Base-by-base conservation (phyloP, 805 yeast species). In the Lipomyces yamanashiensis region DNA sequence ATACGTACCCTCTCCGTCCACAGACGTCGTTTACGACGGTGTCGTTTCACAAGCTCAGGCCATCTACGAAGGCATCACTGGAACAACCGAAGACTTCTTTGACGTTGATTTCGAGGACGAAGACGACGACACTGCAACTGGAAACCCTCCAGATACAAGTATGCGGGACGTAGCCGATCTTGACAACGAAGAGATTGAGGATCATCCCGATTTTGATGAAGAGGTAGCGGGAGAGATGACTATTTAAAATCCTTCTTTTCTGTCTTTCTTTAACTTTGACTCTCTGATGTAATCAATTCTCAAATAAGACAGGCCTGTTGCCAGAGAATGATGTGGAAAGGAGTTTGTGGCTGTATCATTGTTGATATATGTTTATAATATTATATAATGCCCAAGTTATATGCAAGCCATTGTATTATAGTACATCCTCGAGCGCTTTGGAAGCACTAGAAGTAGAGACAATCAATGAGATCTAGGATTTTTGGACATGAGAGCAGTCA, bases 31-130 rank as follows among this genome's bases (percentile, higher is more conserved):
- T 44, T 93, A 92, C 75, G 98, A 93, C 74, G 98, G 97, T 37
- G 84, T 90, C 3, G 84, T 93, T 19, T 86, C 92, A 1, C 95
- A 91, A 65, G 91, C 92, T 7, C 88, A 86, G 73, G 78, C 84
- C 21, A 74, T 93, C 48, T 93, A 90, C 74, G 86, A 85, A 65
- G 81, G 82, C 61, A 87, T 93, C 66, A 96, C 95, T 10, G 98
- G 98, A 9, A 84, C 96, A 1, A 95, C 89, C 74, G 98, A 93
- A 71, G 98, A 93, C 76, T 95, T 95, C 78, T 93, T 93, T 74
- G 97, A 91, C 75, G 90, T 93, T 48, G 98, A 93, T 76, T 93
- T 93, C 73, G 98, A 93, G 76, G 98, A 93, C 74, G 97, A 92
- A 21, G 96, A 89, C 50, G 92, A 86, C 41, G 83, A 79, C 37